A percentile compares a stretch with the other conserved stretches of the same genome.
These are phyloP conservation scores for Eucalyptus curtisii DNA, from an alignment of 345 rosid species.

Conservation along the genomic window DNA sequence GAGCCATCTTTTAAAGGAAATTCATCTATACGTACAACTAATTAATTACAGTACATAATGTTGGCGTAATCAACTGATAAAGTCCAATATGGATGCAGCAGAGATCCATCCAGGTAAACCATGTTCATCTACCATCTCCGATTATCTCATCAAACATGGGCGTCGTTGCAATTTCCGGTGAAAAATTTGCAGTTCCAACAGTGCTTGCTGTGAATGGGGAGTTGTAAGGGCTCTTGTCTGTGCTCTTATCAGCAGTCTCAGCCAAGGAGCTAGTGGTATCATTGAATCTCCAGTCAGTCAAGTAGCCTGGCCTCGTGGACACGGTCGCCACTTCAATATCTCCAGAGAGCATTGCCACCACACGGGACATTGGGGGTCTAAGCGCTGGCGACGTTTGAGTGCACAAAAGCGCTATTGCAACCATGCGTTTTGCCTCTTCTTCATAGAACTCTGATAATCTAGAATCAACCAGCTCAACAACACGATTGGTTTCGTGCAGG, in stretches of 20 bases:
- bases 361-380: conserved; percentile 62
- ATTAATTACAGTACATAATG: background rate
- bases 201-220: background rate
- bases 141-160: background rate
- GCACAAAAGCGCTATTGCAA: conserved; percentile 46
- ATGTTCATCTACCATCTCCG: background rate
- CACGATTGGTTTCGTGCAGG: conserved; percentile 30
- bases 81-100: background rate
- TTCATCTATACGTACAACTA: background rate
- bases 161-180: background rate
- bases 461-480: conserved; percentile 30
- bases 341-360: conserved; percentile 53
- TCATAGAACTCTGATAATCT: conserved; percentile 12
- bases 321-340: conserved; percentile 44
- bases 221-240: background rate
- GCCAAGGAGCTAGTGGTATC: conserved; percentile 18
- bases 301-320: conserved; percentile 36
- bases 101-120: background rate
- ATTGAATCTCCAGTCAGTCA: conserved; percentile 45
- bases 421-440: conserved; percentile 36
- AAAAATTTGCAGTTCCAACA: background rate
- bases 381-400: conserved; percentile 40
- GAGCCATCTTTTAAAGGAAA: background rate
- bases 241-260: background rate
- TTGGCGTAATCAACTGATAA: background rate